Base-by-base conservation (phyloP, 1,284 basidiomycete species). In the Puccinia novopanici region DNA sequence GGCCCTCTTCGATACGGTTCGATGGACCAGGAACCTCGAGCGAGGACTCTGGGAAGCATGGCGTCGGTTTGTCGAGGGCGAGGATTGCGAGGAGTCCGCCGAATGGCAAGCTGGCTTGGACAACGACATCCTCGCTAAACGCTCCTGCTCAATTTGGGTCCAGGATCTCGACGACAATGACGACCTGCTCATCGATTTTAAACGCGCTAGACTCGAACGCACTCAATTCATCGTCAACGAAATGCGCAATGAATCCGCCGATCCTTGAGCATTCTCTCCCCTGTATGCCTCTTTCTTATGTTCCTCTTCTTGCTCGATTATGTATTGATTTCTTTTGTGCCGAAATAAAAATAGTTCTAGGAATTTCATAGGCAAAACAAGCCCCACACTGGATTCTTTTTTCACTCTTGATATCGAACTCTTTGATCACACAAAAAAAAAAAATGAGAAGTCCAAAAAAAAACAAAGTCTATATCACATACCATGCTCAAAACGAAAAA, bases 1-100 rank as follows among this genome's bases (percentile, higher is more conserved):
- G 83, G 87, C 89, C 0, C 84, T 91, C 57, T 91, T 90, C 81
- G 89, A 91, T 82, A 90, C 90, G 0, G 82, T 81, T 57, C 85
- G 88, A 40, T 91, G 90, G 90, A 88, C 87, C 17, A 83, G 85
- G 45, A 89, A 90, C 81, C 82, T 90, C 61, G 90, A 91, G 84
- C 88, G 88, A 82, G 89, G 87, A 0, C 87, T 87, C 77, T 81
- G 82, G 48, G 88, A 88, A 65, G 89, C 89, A 0, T 91, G 90
- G 90, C 84, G 85, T 50, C 86, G 90, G 55, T 91, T 89, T 88
- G 89, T 89, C 6, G 84, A 85, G 15, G 90, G 89, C 3, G 87
- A 87, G 30, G 89, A 89, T 82, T 86, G 84, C 48, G 87, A 88
- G 83, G 85, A 85, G 68, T 85, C 84, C 67, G 84, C 84, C 67